Evolutionary conservation across 1,284 basidiomycete genomes (phyloP).

Genomic region (Rhodotorula sp.): DNA sequence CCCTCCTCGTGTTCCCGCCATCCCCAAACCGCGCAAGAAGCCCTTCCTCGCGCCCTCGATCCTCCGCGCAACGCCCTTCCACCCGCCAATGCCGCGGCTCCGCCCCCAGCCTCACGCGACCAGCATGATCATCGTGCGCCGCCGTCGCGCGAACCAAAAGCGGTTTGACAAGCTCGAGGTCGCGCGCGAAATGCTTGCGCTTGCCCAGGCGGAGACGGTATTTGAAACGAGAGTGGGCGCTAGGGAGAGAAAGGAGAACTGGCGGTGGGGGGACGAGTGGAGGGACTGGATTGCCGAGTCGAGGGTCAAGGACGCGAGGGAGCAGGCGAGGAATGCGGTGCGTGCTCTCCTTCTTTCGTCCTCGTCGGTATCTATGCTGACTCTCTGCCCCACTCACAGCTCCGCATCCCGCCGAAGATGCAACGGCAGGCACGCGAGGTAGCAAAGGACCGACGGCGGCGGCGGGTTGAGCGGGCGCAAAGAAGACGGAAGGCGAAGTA

Average conservation of each 20-base stretch:
- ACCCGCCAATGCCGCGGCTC: conserved; percentile 71
- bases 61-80: conserved; percentile 63
- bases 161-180: conserved; percentile 50
- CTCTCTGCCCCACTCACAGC: neutral
- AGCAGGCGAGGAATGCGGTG: conserved; percentile 15
- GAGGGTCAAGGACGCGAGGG: conserved; percentile 1
- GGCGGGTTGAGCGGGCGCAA: neutral
- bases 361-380: too few species aligned
- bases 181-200: conserved; percentile 50
- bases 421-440: neutral
- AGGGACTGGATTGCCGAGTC: neutral
- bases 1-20: neutral
- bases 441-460: neutral
- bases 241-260: neutral
- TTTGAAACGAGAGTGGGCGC: neutral
- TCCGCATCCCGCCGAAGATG: conserved; percentile 9
- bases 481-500: neutral
- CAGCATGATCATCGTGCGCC: conserved; percentile 66
- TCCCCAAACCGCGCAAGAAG: conserved; percentile 32
- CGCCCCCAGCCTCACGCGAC: conserved; percentile 71
- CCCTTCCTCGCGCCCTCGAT: conserved; percentile 69
- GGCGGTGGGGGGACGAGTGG: conserved; percentile 17
- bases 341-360: neutral
- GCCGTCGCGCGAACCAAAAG: conserved; percentile 59
- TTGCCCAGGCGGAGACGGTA: conserved; percentile 56